Evolutionary conservation across 306 rosid species (phyloP), one percentile per base, ranked within the genome.

Genomic region (Prosopis cineraria): DNA sequence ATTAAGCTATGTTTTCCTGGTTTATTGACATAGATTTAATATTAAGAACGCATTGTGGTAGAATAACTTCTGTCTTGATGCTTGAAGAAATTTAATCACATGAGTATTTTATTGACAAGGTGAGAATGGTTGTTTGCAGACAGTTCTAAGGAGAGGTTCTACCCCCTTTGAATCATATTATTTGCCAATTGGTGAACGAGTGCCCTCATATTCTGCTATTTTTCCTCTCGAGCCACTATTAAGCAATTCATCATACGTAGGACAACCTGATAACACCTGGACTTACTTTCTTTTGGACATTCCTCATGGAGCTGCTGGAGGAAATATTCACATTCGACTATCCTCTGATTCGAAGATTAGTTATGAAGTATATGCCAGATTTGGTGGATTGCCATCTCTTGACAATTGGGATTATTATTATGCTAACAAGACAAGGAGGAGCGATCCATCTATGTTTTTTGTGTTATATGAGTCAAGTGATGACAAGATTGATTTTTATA

Each of bases 251-350:
- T 84, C 89, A 45, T 63, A 73, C 50, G 59, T 63, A n/a, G 84
- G 86, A 81, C 85, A 82, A 79, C 74, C 77, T 47, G 85, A 84
- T 62, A 62, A 85, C 69, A 41, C 80, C 58, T 95, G 99, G 99
- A 92, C 90, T 53, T 95, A 91, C 81, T 91, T 92, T 80, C 70
- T 82, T 81, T 78, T 90, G 79, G 91, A 95, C 62, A 78, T 95
- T 83, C 99, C 98, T 59, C 89, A 30, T 41, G 99, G 99, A 20
- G 97, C 96, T 53, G 93, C 98, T 30, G 99, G 99, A 68, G 90
- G 93, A 84, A 93, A 87, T 78, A 79, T 95, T 69, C 98, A 88
- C 73, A 33, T 95, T 12, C 90, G 69, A 16, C 82, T 95, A 64
- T 77, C 89, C n/a, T 86, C 97, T 30, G 85, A 89, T 68, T 64